Evolutionary conservation across 768 basidiomycete species (phyloP), one percentile per base, ranked within the genome.

Genomic region (Phylloporus scabripes): DNA sequence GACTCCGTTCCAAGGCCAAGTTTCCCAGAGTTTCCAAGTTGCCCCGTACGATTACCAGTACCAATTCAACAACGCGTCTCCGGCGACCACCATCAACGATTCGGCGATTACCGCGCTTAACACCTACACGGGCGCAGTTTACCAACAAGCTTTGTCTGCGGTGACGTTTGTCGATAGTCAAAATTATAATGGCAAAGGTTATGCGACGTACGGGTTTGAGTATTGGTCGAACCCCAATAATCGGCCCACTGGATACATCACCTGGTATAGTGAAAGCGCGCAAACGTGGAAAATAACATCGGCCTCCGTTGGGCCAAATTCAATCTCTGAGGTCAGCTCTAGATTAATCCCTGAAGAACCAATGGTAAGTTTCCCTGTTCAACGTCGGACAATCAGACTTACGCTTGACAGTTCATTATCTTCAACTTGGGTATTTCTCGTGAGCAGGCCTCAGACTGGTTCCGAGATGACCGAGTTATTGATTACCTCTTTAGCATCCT

Each of bases 271-370:
- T 52, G 72, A 82, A 51, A 84, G 80, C 5, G 53, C 72, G 33
- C 68, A 77, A 59, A 77, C 85, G 0, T 97, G 94, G 92, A 83
- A 74, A 26, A 67, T 87, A 40, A 81, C 78, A 9, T 69, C 87
- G 1, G 73, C 69, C 3, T 72, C 88, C 3, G 68, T 92, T n/a
- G 86, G 81, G 4, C 69, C 92, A 2, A 83, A 93, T 67, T 20
- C 77, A 0, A 61, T 56, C 4, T 71, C 79, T 0, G 53, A 82
- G 47, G 74, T 98, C 42, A 73, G 78, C 31, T 72, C 77, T 58
- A 75, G 94, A 29, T 60, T 93, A 14, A 82, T 81, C 48, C 74
- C 92, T 5, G 90, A 94, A 60, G 96, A 99, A 65, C 95, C 96
- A 2, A 86, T 97, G 92, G 90, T 92, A 56, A 54, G 81, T 71